Conservation (phyloP, 257 asterid species). For the Catharanthus roseus region DNA sequence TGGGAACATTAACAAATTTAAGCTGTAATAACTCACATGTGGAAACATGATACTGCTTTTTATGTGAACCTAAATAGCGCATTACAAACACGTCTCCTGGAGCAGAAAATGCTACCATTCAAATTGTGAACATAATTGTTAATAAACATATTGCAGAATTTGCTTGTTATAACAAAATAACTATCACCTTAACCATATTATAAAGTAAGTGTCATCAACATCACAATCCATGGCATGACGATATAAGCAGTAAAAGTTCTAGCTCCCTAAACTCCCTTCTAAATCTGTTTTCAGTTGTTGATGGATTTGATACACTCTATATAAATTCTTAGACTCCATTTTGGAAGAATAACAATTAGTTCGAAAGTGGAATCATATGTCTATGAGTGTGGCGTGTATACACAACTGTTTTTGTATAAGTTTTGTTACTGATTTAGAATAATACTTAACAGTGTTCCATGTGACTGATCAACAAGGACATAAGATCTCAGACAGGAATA, state of each 20-base stretch:
- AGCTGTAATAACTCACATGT: not conserved
- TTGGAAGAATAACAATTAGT: not conserved
- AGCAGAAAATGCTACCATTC: not conserved
- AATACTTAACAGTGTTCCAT: slow-evolving; percentile 67
- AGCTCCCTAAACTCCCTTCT: not conserved
- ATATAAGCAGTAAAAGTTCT: not conserved
- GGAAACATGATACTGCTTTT: not conserved
- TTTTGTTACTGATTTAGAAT: slow-evolving; percentile 4
- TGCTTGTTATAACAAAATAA: not conserved
- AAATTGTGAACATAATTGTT: not conserved
- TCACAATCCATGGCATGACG: not conserved
- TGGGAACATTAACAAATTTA: not conserved
- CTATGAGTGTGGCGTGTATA: not conserved
- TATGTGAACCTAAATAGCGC: not conserved
- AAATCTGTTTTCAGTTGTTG: not conserved
- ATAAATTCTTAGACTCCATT: not conserved
- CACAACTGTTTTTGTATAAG: not conserved
- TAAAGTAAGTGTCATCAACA: not conserved
- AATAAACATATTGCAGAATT: not conserved
- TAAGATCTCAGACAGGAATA: slow-evolving; percentile 59
- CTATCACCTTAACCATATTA: not conserved
- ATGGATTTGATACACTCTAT: not conserved
- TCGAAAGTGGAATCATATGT: not conserved
- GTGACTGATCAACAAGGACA: slow-evolving; percentile 93
- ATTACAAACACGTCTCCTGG: not conserved